Base-by-base conservation (phyloP, 2,329 filamentous ascomycete genomes). In the Claviceps sp. region DNA sequence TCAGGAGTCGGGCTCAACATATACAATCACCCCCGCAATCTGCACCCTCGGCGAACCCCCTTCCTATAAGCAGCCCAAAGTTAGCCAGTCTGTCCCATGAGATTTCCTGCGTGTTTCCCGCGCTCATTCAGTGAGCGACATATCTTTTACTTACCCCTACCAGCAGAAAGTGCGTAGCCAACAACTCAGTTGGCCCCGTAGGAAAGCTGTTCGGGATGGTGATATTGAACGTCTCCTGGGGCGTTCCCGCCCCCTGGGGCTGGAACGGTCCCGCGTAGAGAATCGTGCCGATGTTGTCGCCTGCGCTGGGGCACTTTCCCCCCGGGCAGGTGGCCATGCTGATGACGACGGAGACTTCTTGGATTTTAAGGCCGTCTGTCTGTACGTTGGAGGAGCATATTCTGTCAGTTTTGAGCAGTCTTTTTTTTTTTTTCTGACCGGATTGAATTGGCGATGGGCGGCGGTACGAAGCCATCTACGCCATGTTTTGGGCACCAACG, bases 91-190 rank as follows among this genome's bases (percentile, higher is more conserved):
- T 30, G 8, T 30, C 26, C 2, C 26, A 30, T 30, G 26, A 30
- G 26, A 30, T 1, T 30, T 30, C 26, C 26, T 9, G 26, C 7
- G 22, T 30, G 9, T 30, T 30, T 30, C 9, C 30, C 0, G 30
- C 9, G 30, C 30, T 11, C 30, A 4, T 34, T 11, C 30, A 34
- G 11, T 34, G 30, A 34, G 30, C 3, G 9, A 22, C 7, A 20
- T 4, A 42, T 11, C 9, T 20, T 11, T 4, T 24, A 48, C 52
- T 54, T 45, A 48, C 52, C 14, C 48, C 48, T 5, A 18, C 30
- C 38, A 54, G 9, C 13, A 48, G 30, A 24, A 54, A 54, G n/a
- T 51, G 45, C 22, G 52, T 54, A 2, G 52, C 52, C 45, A 54
- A 9, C 45, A 54, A 20, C 49, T 51, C 38, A 16, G 49, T 45